Base-by-base conservation (phyloP, 139 green algal species). In the Coccomyxa sp. region DNA sequence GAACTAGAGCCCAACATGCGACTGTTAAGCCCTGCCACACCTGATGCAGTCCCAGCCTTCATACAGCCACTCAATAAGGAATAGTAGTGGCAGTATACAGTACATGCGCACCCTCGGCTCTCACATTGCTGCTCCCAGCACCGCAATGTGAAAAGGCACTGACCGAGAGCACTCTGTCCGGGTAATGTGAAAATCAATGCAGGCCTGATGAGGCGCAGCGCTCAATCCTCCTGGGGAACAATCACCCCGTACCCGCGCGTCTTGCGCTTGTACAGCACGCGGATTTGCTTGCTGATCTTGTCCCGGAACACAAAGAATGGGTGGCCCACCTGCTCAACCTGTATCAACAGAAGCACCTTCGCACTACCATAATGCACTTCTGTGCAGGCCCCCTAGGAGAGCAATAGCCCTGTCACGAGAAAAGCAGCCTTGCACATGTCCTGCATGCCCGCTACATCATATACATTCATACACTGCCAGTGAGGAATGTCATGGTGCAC, bases 231-330 rank as follows among this genome's bases (percentile, higher is more conserved):
- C 81, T 87, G 77, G 11, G 91, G 91, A 0, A 94, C 80, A 16
- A 94, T 85, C 14, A 94, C 58, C 25, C 91, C 91, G 67, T 92
- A 92, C 58, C 91, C 91, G 32, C 85, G 82, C 4, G 28, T 79
- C 59, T 89, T 82, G 18, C 91, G 87, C 86, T 90, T 91, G 91
- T 94, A 94, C 67, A 94, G 71, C 11, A 94, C 27, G 23, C 71
- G 79, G 14, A 89, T 76, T 25, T 81, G 27, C 45, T 71, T 79
- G 25, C 58, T 87, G 30, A 81, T 77, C 77, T 83, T 83, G 67
- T 94, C 90, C 16, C 71, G 17, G 81, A 89, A 93, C 4, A 94
- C 79, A 81, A 86, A 94, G 85, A 93, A 93, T 79, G 83, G 13
- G 79, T 90, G 85, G 58, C 87, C 88, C 17, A 94, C 84, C 0